Base-by-base conservation (phyloP, 306 rosid genomes). In the Crotalaria pallida region DNA sequence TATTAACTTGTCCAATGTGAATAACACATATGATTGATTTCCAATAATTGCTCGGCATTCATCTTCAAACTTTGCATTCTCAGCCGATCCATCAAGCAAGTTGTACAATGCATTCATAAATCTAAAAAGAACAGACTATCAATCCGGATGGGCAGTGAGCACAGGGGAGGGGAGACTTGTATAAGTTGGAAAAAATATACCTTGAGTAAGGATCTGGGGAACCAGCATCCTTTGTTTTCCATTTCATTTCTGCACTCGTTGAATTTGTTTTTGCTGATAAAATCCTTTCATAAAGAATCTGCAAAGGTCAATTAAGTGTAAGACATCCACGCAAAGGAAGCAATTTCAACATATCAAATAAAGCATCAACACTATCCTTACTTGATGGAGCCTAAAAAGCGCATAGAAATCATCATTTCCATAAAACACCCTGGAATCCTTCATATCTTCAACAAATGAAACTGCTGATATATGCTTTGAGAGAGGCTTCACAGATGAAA, bases 331-430 rank as follows among this genome's bases (percentile, higher is more conserved):
- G 76, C 75, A 33, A 44, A 65, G 47, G 61, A 51, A 49, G 33
- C 41, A 17, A 44, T 41, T 34, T 8, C 58, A 44, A 45, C 22
- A 26, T 50, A 9, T 15, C 63, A 73, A 9, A 45, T 26, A 33
- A 18, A 45, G 4, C 17, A 48, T 58, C 48, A 81, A 66, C 18
- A 61, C 31, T 59, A 69, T 83, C 65, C 88, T 85, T 86, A 95
- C 99, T 75, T 79, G 99, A 85, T 95, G 99, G 77, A 95, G 97
- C 84, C 99, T 91, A 79, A 82, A 89, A 75, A 95, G 97, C 61
- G 76, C 96, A 75, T 80, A 95, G 77, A 95, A 88, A 69, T 87
- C 89, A 76, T 95, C 97, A 80, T 91, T 95, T 70, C 97, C 99
- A 21, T 91, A 95, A 56, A 95, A 95, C 67, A 91, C 80, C 64